phyloP scores from a whole-genome alignment of 2,329 filamentous ascomycete genomes.

The Aspergillus tamarii region DNA sequence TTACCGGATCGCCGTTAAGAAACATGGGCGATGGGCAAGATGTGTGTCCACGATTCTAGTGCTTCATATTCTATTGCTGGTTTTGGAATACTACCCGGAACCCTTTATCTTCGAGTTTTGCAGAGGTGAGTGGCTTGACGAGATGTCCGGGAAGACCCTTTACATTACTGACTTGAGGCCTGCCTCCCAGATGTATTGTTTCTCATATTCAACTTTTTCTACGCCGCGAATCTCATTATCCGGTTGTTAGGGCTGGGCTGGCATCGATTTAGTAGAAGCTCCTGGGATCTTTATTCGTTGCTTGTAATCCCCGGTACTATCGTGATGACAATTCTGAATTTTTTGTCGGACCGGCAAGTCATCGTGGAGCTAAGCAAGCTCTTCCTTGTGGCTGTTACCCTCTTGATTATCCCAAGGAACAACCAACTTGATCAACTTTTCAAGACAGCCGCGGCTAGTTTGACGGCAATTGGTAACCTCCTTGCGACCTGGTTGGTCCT shows the following conservation, averaged over 20 bases:
- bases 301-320: constrained; percentile 79
- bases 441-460: constrained; percentile 94
- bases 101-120: constrained; percentile 69
- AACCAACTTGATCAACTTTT: constrained; percentile 97
- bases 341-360: constrained; percentile 59
- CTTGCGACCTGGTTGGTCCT: constrained; percentile 97
- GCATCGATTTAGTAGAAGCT: constrained; percentile 87
- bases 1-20: constrained; percentile 90
- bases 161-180: constrained; percentile 23
- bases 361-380: constrained; percentile 89
- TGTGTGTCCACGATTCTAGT: constrained; percentile 78
- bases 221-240: constrained; percentile 79
- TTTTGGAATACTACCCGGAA: constrained; percentile 83
- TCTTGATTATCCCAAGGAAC: constrained; percentile 92
- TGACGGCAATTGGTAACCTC: constrained; percentile 87
- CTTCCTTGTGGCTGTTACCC: constrained; percentile 85
- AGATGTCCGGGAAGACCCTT: background rate
- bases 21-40: constrained; percentile 88
- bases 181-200: constrained; percentile 68
- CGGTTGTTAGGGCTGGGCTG: constrained; percentile 88
- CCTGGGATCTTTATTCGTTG: constrained; percentile 92
- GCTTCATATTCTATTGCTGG: constrained; percentile 78
- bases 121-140: constrained; percentile 53
- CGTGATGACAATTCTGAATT: constrained; percentile 75
- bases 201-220: constrained; percentile 77